Base-by-base conservation (phyloP, 2,329 filamentous ascomycete genomes). In the Rugonectria rugulosa region DNA sequence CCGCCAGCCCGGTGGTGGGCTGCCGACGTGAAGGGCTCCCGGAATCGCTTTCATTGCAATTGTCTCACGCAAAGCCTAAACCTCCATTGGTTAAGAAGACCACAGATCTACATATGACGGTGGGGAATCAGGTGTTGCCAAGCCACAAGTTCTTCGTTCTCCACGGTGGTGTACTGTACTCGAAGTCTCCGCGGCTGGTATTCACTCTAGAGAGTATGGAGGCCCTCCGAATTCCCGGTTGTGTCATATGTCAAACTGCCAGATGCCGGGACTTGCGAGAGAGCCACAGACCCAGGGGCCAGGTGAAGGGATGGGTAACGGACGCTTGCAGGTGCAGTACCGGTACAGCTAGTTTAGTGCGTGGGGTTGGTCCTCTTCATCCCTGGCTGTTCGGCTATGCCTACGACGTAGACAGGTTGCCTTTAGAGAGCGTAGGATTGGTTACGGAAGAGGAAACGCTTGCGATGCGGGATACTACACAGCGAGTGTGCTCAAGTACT, bases 121-220 rank as follows among this genome's bases (percentile, higher is more conserved):
- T 40, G 37, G 37, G 37, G 37, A 40, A 40, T 40, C 37, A 40
- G 37, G 20, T 40, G 37, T 40, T 40, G 37, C 37, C 37, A 40
- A 40, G 37, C 8, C 37, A 40, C 14, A 40, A 40, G 37, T 40
- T 40, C 20, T 12, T 40, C 3, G 20, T 40, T 21, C 4, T 24
- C 12, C 24, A 7, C 19, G 37, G 19, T 14, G 4, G n/a, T 32
- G 29, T 14, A 14, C 29, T 15, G 19, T 14, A 9, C 12, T 15
- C 10, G 32, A 36, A 4, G 20, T 40, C 37, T 40, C 20, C 20
- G 19, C n/a, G 20, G 5, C 3, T n/a, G 37, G 9, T n/a, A 24
- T 19, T 15, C 20, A 23, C 10, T 6, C 14, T 40, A 14, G 37
- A 12, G 20, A 24, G 37, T 40, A 40, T 14, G 12, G 6, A 14